Evolutionary conservation across 2,329 filamentous ascomycete genomes (phyloP), one percentile per base, ranked within the genome.

Genomic region (Fusarium nodosum): DNA sequence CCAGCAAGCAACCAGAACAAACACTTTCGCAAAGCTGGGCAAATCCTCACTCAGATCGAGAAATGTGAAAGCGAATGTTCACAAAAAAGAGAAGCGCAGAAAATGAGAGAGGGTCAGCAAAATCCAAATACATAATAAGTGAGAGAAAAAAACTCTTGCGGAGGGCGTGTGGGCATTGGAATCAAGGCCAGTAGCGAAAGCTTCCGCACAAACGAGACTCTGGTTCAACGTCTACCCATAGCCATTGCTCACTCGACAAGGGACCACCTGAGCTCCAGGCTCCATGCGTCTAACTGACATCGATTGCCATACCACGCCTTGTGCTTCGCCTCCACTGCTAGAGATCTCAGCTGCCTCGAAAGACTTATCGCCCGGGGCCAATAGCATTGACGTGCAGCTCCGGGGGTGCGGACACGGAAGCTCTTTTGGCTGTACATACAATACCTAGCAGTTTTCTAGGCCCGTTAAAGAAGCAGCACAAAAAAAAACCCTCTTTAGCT

Each of bases 311-410:
- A n/a, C 51, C 59, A 65, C 65, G 61, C 60, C 44, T 50, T 55
- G n/a, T 42, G 31, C 64, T 64, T 68, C 64, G 60, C 68, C 67
- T 71, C 67, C 64, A 71, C 66, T 68, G 50, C 53, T 60, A 41
- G 66, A 61, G 72, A 72, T 74, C 71, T 69, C 66, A 69, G 66
- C 66, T 74, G 64, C 73, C 70, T 75, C 69, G 71, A 75, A 75
- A 64, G 73, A 75, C 71, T 72, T 68, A 66, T 64, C 66, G 61
- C 56, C 65, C 36, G 54, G 61, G 56, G n/a, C 72, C 72, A 75
- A 75, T 75, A 56, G 60, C 47, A 69, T 64, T 57, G 44, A 60
- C 50, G 48, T 61, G 59, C 56, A 74, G 72, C 64, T 74, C 55
- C 60, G 66, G 66, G 69, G 66, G 68, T 72, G 72, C 64, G 69